Evolutionary conservation across 805 yeast genomes (phyloP), one percentile per base, ranked within the genome.

Genomic region (Ogataea salicorniae): DNA sequence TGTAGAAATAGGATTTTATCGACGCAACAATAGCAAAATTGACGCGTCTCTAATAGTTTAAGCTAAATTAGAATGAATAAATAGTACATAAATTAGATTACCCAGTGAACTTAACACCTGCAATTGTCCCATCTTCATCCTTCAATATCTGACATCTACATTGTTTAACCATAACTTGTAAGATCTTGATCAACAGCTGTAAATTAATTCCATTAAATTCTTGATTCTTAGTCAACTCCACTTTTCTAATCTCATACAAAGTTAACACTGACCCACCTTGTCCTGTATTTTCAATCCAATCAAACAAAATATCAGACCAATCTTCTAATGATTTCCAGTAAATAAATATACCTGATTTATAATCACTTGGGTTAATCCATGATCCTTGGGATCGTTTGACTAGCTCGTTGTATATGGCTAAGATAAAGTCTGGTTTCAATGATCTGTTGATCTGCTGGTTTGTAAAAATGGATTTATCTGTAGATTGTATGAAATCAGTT

Each of bases 191-290:
- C 48, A 91, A 64, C 14, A 88, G 59, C 14, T 62, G 59, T 35
- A 76, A 70, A 54, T 87, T 89, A 54, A 90, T 74, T 14, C 80
- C 80, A 46, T 74, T 73, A 55, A 91, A 82, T 39, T 77, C 84
- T 57, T 81, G 80, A 5, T 74, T 71, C 1, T 62, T 48, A 1
- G 79, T 76, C 45, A 77, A 64, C 40, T 85, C 92, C 45, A 87
- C 84, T 48, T 79, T 77, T 0, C 83, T 71, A 35, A 92, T 63
- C 65, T 92, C 98, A 63, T 87, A 90, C 15, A 90, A 64, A 0
- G 98, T 92, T 44, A 92, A 67, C 2, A 92, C 84, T 1, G 84
- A 72, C 6, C 87, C 87, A 46, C 75, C 69, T 59, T 89, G 96
- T 0, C 96, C 96, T 0, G 92, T 79, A 18, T 72, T 69, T 46